These are phyloP conservation scores for Cladosporium sp. DNA, from an alignment of 2,329 filamentous ascomycete species.

Conservation along the genomic window DNA sequence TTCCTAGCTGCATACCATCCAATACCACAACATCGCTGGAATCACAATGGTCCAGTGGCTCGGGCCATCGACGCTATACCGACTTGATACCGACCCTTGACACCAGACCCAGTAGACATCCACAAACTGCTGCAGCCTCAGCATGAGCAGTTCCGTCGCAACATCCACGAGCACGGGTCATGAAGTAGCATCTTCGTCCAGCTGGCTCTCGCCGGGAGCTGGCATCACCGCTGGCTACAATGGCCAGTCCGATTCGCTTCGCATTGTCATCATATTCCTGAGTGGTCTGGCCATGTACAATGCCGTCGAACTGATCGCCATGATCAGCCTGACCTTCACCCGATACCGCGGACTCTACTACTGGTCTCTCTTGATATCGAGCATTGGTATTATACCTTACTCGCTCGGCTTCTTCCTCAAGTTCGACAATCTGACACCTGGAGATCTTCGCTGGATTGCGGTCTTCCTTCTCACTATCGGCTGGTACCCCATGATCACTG, in stretches of 20 bases:
- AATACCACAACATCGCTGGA: background rate
- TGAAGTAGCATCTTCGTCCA: slow-evolving; percentile 7
- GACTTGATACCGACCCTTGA: background rate
- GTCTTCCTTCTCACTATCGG: slow-evolving; percentile 41
- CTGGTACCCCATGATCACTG: slow-evolving; percentile 59
- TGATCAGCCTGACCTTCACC: slow-evolving; percentile 47
- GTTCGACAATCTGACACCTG: slow-evolving; percentile 35
- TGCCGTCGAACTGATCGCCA: slow-evolving; percentile 42
- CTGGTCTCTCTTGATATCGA: slow-evolving; percentile 44
- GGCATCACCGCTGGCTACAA: slow-evolving; percentile 28
- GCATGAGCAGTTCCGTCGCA: slow-evolving; percentile 3
- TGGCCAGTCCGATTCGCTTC: slow-evolving; percentile 23
- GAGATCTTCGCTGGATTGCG: slow-evolving; percentile 21
- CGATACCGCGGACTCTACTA: slow-evolving; percentile 47
- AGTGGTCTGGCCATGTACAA: slow-evolving; percentile 35
- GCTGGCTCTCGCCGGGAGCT: slow-evolving; percentile 26
- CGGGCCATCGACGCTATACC: background rate
- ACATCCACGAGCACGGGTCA: slow-evolving; percentile 2
- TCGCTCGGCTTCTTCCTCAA: slow-evolving; percentile 47
- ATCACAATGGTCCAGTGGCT: slow-evolving; percentile 4
- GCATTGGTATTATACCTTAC: slow-evolving; percentile 45
- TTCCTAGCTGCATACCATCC: background rate
- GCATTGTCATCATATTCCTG: slow-evolving; percentile 29
- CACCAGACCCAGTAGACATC: background rate
- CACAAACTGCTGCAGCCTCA: background rate